Conservation (phyloP, 1,139 yeast species). For the Saccharomycopsis hybrid region DNA sequence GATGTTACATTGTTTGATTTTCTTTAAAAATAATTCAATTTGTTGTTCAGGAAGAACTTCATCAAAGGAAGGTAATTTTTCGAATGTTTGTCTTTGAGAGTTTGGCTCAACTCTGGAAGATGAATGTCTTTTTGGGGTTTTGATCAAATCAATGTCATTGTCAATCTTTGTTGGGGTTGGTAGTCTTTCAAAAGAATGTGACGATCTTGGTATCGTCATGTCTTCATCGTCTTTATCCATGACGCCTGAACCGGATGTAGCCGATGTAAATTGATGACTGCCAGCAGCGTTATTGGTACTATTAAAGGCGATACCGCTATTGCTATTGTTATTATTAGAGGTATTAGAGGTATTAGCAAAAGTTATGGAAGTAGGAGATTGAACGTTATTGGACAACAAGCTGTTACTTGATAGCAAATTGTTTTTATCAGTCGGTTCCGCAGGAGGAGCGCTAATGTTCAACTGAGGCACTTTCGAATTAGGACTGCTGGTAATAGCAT, state of each 20-base stretch:
- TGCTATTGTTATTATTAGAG: neutral
- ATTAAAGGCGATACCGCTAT: neutral
- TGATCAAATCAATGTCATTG: conserved; percentile 50
- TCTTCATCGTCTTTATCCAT: conserved; percentile 15
- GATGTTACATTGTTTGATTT: conserved; percentile 90
- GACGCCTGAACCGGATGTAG: too few species aligned
- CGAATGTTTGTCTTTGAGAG: conserved; percentile 62
- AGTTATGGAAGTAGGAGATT: neutral
- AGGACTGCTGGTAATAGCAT: neutral
- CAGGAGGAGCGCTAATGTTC: neutral
- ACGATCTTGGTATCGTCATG: conserved; percentile 34
- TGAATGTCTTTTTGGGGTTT: conserved; percentile 87
- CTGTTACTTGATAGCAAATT: conserved; percentile 9
- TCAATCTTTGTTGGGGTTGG: conserved; percentile 41
- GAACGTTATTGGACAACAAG: conserved; percentile 9
- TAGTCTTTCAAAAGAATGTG: conserved; percentile 39
- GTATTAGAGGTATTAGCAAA: neutral
- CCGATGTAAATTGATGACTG: too few species aligned
- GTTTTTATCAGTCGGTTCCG: conserved; percentile 1
- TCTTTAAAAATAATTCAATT: conserved; percentile 72
- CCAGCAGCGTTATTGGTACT: neutral
- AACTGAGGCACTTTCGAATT: conserved; percentile 5
- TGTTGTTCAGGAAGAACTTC: conserved; percentile 88
- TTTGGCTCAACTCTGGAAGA: conserved; percentile 89
- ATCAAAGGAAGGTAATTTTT: conserved; percentile 79